Conservation (phyloP, 176 grass and related monocot genomes). For the Triticum monococcum region DNA sequence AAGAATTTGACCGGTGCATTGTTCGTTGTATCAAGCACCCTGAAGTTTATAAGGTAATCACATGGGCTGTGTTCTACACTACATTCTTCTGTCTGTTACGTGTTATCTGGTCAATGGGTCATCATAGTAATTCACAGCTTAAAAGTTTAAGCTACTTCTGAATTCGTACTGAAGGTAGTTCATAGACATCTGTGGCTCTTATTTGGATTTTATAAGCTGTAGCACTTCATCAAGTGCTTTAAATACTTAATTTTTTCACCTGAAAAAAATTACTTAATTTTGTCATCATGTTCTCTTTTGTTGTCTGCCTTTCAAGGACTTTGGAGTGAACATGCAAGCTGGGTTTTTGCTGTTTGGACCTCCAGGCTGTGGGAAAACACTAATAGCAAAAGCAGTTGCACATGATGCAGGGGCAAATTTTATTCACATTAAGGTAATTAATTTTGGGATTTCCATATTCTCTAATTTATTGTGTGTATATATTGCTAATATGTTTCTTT, state of each 20-base stretch:
- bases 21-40: constrained; percentile 83
- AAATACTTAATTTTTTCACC: not conserved
- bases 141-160: not conserved
- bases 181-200: not conserved
- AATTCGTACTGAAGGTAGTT: not conserved
- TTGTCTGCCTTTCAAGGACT: constrained; percentile 47
- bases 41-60: constrained; percentile 77
- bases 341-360: constrained; percentile 90
- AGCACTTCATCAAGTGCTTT: not conserved
- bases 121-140: not conserved
- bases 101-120: not conserved
- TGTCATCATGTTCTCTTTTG: not conserved
- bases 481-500: constrained; percentile 17
- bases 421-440: constrained; percentile 96
- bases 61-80: not conserved
- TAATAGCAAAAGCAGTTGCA: constrained; percentile 97
- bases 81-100: not conserved
- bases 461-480: no score
- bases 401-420: constrained; percentile 96
- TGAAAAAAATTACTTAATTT: no score
- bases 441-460: no score
- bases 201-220: not conserved
- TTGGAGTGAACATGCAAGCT: constrained; percentile 84
- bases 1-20: constrained; percentile 80
- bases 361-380: constrained; percentile 97